phyloP scores from a whole-genome alignment of 495 filamentous ascomycete genomes.

The Rhizodiscina lignyota region DNA sequence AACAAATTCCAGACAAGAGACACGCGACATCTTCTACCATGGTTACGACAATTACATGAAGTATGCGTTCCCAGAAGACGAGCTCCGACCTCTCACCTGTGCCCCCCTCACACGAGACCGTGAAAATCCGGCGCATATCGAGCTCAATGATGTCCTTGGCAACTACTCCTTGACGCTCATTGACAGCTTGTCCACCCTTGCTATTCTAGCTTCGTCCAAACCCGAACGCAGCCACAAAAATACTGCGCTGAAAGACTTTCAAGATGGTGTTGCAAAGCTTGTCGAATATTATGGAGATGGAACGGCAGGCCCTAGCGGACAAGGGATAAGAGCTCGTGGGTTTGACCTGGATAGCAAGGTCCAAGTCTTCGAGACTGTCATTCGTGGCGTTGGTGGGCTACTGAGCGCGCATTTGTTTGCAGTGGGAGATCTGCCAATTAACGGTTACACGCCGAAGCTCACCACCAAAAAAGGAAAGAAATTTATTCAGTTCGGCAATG shows the following conservation, averaged over 20 bases:
- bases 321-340: conserved; percentile 58
- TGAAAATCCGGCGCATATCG: conserved; percentile 63
- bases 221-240: conserved; percentile 32
- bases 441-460: conserved; percentile 41
- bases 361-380: conserved; percentile 95
- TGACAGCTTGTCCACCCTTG: conserved; percentile 85
- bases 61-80: conserved; percentile 91
- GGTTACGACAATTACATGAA: conserved; percentile 91
- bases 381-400: conserved; percentile 79
- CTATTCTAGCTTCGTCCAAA: conserved; percentile 60
- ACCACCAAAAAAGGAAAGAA: conserved; percentile 22
- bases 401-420: conserved; percentile 90
- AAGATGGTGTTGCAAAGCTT: conserved; percentile 59
- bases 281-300: conserved; percentile 83
- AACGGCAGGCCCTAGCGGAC: conserved; percentile 45
- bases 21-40: conserved; percentile 89
- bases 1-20: conserved; percentile 43
- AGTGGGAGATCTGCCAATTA: conserved; percentile 70
- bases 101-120: conserved; percentile 66
- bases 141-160: conserved; percentile 86
- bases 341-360: conserved; percentile 97
- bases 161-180: conserved; percentile 94
- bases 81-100: conserved; percentile 81
- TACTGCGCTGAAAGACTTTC: conserved; percentile 57
- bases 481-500: conserved; percentile 55